A percentile compares a stretch with the other conserved stretches of the same genome.
Evolutionary conservation across 192 early-diverging fungal species (phyloP).

Genomic region (Coemansia erecta): DNA sequence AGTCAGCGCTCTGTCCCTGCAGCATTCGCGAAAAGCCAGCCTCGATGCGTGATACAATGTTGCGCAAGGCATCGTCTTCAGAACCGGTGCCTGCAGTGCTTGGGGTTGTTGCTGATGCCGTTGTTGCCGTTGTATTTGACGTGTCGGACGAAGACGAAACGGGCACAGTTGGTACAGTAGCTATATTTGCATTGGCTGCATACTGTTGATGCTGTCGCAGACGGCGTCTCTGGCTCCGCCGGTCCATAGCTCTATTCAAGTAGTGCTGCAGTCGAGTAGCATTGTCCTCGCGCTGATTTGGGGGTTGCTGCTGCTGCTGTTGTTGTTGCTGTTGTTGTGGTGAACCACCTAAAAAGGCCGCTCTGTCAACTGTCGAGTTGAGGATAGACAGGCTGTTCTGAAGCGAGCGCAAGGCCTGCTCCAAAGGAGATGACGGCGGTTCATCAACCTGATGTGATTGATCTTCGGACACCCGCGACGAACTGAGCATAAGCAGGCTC

Average conservation of each 20-base stretch:
- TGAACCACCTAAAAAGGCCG: neutral
- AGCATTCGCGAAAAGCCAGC: neutral
- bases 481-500: neutral
- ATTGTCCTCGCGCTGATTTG: neutral
- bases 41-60: neutral
- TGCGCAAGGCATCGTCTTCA: neutral
- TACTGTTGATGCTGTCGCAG: too few relatives aligned
- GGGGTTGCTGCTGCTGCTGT: conserved; percentile 3
- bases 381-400: neutral
- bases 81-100: conserved; percentile 4
- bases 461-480: neutral
- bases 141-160: too few relatives aligned
- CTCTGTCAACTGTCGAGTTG: neutral
- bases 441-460: neutral
- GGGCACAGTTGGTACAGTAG: too few relatives aligned
- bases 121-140: neutral
- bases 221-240: too few relatives aligned
- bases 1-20: neutral
- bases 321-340: neutral
- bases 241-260: too few relatives aligned
- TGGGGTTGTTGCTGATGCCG: neutral
- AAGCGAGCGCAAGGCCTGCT: neutral
- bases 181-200: neutral
- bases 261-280: too few relatives aligned
- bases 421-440: neutral